phyloP scores from a whole-genome alignment of 2,329 filamentous ascomycete genomes.

The Talaromyces sp. region DNA sequence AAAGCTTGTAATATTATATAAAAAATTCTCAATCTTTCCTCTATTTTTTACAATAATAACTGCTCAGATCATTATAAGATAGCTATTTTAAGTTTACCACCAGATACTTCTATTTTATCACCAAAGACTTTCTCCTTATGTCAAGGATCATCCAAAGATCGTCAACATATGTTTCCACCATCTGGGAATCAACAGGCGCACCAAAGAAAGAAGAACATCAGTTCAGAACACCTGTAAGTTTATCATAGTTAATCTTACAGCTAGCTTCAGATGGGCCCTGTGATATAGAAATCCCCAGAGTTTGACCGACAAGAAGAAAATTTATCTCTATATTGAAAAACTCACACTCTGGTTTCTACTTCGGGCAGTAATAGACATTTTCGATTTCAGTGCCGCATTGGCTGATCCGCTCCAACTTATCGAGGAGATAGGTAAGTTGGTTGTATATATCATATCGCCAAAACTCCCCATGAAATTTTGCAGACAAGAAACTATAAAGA shows the following conservation, averaged over 20 bases:
- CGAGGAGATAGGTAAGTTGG: neutral
- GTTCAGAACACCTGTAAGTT: neutral
- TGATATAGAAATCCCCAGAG: neutral
- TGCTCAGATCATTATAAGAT: neutral
- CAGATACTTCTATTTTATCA: neutral
- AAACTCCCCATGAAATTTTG: neutral
- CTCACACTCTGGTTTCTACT: neutral
- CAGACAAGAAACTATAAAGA: neutral
- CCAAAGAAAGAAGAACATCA: neutral
- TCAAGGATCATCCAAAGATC: neutral
- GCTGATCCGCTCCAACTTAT: neutral
- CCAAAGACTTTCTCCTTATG: neutral
- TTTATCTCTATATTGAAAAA: neutral
- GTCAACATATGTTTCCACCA: neutral
- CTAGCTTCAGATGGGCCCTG: neutral
- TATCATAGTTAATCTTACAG: neutral
- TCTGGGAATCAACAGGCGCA: neutral
- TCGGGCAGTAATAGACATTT: neutral
- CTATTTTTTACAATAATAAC: neutral
- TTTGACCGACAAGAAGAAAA: neutral
- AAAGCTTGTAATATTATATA: neutral
- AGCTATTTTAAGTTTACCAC: neutral
- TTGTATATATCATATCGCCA: neutral
- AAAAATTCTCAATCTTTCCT: neutral
- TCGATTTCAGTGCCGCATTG: neutral